Base-by-base conservation (phyloP, 371 early-diverging fungal genomes). In the Syncephalastrum monosporum region DNA sequence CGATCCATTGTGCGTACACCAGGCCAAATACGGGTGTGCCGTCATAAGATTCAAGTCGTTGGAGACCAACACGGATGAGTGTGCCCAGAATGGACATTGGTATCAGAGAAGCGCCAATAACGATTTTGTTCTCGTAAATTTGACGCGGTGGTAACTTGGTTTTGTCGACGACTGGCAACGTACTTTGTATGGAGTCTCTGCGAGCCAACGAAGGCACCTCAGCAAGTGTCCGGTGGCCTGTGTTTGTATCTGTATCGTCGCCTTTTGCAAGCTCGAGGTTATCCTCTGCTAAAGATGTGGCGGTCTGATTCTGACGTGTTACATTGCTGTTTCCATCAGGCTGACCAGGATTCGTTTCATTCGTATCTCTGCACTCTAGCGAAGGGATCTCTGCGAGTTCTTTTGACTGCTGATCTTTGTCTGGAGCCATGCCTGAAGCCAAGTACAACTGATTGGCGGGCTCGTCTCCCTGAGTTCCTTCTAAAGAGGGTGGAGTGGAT, bases 1-100 rank as follows among this genome's bases (percentile, higher is more conserved):
- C 92, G 24, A 85, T 55, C 68, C 87, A 79, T 51, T 92, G 91
- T 19, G 86, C 81, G 76, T 85, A 85, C 3, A 83, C 68, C 29
- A 89, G 59, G 3, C 77, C 66, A 70, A 84, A 87, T 1, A 89
- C 83, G 43, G 88, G 88, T 41, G 75, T 70, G 0, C 80, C 85
- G 5, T 65, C 23, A 59, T 83, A 91, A 3, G 79, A 66, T 42
- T 86, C 79, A 7, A 90, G 68, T 5, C 72, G 69, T 41, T 47
- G 70, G 25, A 88, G 47, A 1, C 82, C 82, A 43, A 89, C 64
- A 14, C 91, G 81, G 8, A 87, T 73, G 19, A 88, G 70, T 1
- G 77, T 74, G 1, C 91, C 91, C n/a, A 75, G 55, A 56, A 90
- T 87, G 1, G 90, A 79, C 47, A 82, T 80, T 0, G 86, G 72